Evolutionary conservation across 148 eudicot genomes (phyloP), one percentile per base, ranked within the genome.

Genomic region (Rhododendron vialii): DNA sequence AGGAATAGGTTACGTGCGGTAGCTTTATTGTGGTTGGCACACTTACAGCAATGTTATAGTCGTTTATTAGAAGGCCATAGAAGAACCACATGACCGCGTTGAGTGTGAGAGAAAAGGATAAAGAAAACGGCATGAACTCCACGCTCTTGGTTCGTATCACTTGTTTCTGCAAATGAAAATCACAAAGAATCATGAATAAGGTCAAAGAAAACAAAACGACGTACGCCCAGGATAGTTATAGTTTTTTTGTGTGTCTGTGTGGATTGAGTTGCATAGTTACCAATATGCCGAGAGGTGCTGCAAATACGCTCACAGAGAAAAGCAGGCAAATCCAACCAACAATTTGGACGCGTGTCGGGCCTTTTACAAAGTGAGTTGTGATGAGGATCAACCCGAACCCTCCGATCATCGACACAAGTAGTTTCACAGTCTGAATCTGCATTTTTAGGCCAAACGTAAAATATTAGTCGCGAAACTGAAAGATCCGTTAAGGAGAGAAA

Each of bases 121-220:
- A 82, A 22, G 86, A 91, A 73, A 95, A 88, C 18, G 98, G 96
- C 95, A 94, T 92, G 90, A 88, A 94, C 84, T 95, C 95, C 8
- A 95, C 96, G 73, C 98, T 94, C 78, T 93, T 95, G 11, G 96
- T 95, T 15, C 94, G 90, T 28, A 95, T 92, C 74, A 95, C 96
- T 87, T 82, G 78, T 82, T 92, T 89, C 98, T 95, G 94, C 55
- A 92, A 33, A 78, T 41, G 78, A 33, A 33, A n/a, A 18, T 24
- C n/a, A 61, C 30, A 57, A 14, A 80, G 1, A 61, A 43, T 36
- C 43, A 38, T 24, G 11, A 33, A 35, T 20, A n/a, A 8, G 18
- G 36, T 47, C 50, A n/a, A 10, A 26, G 4, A 45, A 78, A 3
- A 0, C 12, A 78, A 43, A 43, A 41, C 45, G 7, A 41, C 45